Evolutionary conservation across 257 asterid genomes (phyloP).

Genomic region (Fraxinus quadrangulata): DNA sequence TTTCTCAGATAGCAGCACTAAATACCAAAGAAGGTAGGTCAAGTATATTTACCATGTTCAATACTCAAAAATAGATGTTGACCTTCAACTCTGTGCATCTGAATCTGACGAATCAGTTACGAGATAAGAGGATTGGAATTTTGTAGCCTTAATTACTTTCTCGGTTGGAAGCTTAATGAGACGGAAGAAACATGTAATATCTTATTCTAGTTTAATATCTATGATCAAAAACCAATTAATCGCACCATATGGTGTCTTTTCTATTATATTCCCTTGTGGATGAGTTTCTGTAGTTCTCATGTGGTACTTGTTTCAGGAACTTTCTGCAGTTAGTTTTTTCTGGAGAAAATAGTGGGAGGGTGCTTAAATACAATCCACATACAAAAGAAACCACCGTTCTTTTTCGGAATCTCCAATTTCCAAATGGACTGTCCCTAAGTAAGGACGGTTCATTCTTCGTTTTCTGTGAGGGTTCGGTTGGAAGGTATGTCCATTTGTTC

Average conservation of each 20-base stretch:
- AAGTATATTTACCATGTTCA: background rate
- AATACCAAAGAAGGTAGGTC: constrained; percentile 69
- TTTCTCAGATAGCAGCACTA: constrained; percentile 91
- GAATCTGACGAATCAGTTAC: background rate
- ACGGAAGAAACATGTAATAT: background rate
- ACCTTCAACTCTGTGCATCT: background rate
- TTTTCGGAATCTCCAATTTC: constrained; percentile 68
- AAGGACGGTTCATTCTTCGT: constrained; percentile 84
- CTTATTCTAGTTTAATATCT: background rate
- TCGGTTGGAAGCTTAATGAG: constrained; percentile 7
- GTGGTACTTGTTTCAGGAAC: constrained; percentile 54
- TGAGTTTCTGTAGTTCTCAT: background rate
- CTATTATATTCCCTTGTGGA: background rate
- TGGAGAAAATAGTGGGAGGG: constrained; percentile 80
- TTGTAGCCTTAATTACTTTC: background rate
- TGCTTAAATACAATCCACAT: constrained; percentile 66
- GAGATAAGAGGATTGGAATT: background rate
- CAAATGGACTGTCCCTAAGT: constrained; percentile 85
- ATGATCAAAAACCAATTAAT: background rate
- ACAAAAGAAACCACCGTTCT: constrained; percentile 80
- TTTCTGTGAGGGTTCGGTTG: constrained; percentile 72
- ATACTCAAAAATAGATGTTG: constrained; percentile 1
- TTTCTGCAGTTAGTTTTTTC: constrained; percentile 76
- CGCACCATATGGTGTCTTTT: background rate
- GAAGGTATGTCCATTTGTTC: constrained; percentile 52